Evolutionary conservation across 2,329 filamentous ascomycete species (phyloP).

Genomic region (Claviceps lovelessii): DNA sequence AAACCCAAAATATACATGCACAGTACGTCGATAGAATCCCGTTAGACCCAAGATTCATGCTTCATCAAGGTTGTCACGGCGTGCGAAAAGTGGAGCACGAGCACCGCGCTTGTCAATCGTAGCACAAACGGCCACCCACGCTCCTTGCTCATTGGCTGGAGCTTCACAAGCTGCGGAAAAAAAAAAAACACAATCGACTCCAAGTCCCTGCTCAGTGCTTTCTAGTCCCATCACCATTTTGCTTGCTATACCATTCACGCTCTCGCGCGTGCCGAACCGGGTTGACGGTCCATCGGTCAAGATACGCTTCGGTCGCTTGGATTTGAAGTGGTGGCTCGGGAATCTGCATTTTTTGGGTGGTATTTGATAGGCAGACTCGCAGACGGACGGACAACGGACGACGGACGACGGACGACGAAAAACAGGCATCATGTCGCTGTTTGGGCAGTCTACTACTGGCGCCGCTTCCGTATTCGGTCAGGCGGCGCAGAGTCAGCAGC

Average conservation of each 20-base stretch:
- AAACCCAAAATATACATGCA: background rate
- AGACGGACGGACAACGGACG: too few relatives aligned
- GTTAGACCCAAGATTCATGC: too few relatives aligned
- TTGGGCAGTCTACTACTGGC: constrained; percentile 16
- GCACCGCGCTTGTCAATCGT: background rate
- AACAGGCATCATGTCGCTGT: constrained; percentile 19
- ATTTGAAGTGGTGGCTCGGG: background rate
- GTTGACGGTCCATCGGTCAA: background rate
- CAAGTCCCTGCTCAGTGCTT: too few relatives aligned
- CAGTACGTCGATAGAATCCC: too few relatives aligned
- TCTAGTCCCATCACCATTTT: background rate
- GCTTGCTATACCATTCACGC: background rate
- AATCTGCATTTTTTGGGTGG: too few relatives aligned
- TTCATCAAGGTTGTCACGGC: background rate
- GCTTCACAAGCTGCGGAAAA: constrained; percentile 11
- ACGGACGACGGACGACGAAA: background rate
- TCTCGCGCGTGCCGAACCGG: background rate
- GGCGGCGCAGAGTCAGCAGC: background rate
- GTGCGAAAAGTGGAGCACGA: background rate
- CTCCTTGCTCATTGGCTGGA: constrained; percentile 19
- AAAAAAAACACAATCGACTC: background rate
- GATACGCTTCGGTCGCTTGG: background rate
- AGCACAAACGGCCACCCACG: background rate
- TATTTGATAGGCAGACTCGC: background rate
- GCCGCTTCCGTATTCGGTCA: constrained; percentile 17